These are phyloP conservation scores for Microbotryomycetes sp. DNA, from an alignment of 1,284 basidiomycete genomes.

Conservation along the genomic window DNA sequence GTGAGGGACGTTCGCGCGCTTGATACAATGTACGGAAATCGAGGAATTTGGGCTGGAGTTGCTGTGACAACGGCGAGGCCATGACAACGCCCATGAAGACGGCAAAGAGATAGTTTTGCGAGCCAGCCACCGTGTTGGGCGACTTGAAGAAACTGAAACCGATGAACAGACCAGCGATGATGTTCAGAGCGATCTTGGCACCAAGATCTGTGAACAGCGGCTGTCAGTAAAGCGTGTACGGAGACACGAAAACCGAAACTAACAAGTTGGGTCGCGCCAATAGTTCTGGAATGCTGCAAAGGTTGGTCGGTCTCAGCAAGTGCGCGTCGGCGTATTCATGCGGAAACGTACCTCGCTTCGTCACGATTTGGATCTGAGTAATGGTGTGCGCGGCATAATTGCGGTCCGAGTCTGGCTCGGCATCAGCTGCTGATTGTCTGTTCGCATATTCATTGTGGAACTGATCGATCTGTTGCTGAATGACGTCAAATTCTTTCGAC, in stretches of 20 bases:
- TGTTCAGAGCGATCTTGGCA: constrained; percentile 50
- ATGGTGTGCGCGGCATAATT: constrained; percentile 36
- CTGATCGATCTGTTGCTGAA: constrained; percentile 44
- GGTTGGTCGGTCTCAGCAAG: neutral
- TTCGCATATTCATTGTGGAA: constrained; percentile 36
- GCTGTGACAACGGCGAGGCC: constrained; percentile 43
- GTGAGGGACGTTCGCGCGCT: constrained; percentile 62
- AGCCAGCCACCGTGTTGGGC: constrained; percentile 58
- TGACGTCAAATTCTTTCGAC: constrained; percentile 44
- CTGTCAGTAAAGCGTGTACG: neutral
- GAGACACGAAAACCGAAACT: constrained; percentile 22
- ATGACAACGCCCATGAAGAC: constrained; percentile 49
- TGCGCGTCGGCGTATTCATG: neutral
- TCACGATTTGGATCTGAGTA: constrained; percentile 35
- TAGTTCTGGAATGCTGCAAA: constrained; percentile 32
- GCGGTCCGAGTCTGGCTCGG: constrained; percentile 33
- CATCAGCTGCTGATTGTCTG: constrained; percentile 30
- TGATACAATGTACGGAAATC: constrained; percentile 56
- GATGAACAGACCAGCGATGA: constrained; percentile 44
- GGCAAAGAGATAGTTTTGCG: constrained; percentile 75
- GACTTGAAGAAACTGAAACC: constrained; percentile 58
- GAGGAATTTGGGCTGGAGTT: constrained; percentile 47
- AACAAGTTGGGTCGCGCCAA: constrained; percentile 41
- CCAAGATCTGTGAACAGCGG: constrained; percentile 1
- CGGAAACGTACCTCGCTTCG: constrained; percentile 11